Conservation (phyloP, 2,329 filamentous ascomycete species). For the Diatrype stigma region DNA sequence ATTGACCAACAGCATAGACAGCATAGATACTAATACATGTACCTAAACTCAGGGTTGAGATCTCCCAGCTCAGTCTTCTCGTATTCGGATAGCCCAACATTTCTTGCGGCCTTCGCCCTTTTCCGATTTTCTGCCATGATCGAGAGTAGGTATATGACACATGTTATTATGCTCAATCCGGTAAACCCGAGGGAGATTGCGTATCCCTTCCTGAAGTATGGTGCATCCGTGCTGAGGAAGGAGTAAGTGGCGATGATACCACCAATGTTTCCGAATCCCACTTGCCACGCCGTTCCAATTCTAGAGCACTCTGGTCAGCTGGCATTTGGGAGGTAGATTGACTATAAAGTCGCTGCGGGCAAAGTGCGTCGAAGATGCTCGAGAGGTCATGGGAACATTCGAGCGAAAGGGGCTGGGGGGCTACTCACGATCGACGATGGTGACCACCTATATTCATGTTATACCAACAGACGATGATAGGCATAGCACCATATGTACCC, state of each 20-base stretch:
- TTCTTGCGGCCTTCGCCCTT: slow-evolving; percentile 41
- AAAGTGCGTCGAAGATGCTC: too few species aligned
- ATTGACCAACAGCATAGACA: too few species aligned
- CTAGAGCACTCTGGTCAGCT: slow-evolving; percentile 25
- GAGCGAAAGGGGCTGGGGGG: too few species aligned
- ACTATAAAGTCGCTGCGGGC: too few species aligned
- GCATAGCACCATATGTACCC: slow-evolving; percentile 84
- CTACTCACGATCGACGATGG: slow-evolving; percentile 47
- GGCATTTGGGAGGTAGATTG: too few species aligned
- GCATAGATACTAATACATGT: slow-evolving; percentile 46
- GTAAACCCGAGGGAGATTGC: slow-evolving; percentile 73
- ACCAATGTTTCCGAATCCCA: slow-evolving; percentile 75
- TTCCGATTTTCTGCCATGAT: slow-evolving; percentile 58
- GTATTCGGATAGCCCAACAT: slow-evolving; percentile 53
- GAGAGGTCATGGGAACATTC: too few species aligned
- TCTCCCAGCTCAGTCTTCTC: slow-evolving; percentile 58
- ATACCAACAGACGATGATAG: slow-evolving; percentile 80
- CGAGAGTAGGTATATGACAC: slow-evolving; percentile 54
- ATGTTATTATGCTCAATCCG: slow-evolving; percentile 60
- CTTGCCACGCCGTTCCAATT: slow-evolving; percentile 71
- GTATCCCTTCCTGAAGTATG: slow-evolving; percentile 68
- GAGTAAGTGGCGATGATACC: slow-evolving; percentile 74
- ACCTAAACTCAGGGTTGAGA: slow-evolving; percentile 51
- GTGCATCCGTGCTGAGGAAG: slow-evolving; percentile 63
- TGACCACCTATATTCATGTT: slow-evolving; percentile 76